phyloP scores from a whole-genome alignment of 208 protist genomes.

The Acanthamoeba royreba region DNA sequence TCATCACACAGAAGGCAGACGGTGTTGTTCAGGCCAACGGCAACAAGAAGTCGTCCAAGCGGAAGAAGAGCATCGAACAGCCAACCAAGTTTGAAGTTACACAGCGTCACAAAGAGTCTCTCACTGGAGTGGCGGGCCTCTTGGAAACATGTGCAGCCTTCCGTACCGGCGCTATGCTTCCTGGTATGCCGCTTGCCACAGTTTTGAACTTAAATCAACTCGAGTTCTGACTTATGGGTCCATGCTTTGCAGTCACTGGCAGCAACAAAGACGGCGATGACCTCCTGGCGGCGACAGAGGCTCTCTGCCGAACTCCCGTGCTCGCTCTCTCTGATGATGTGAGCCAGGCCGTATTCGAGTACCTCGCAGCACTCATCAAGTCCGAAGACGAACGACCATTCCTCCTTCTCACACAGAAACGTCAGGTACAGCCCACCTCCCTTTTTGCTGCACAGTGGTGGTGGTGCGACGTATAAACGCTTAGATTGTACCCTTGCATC shows the following conservation, averaged over 20 bases:
- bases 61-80: not conserved
- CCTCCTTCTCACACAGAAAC: constrained; percentile 6
- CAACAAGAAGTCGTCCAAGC: not conserved
- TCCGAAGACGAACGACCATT: not conserved
- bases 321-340: not conserved
- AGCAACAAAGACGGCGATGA: not conserved
- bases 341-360: not conserved
- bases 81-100: not conserved
- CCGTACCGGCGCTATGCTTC: not conserved
- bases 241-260: not conserved
- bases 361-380: not conserved
- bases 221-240: not conserved
- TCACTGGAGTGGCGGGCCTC: not conserved
- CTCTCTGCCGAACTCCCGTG: not conserved
- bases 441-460: not conserved
- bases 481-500: not conserved
- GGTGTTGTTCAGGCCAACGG: not conserved
- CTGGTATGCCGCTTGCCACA: not conserved
- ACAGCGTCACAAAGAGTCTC: not conserved
- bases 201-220: not conserved
- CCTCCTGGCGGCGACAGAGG: not conserved
- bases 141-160: not conserved
- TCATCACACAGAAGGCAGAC: not conserved
- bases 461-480: no score
- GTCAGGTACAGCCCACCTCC: not conserved